Base-by-base conservation (phyloP, 2,329 filamentous ascomycete genomes). In the Aspergillus brunneoviolaceus region DNA sequence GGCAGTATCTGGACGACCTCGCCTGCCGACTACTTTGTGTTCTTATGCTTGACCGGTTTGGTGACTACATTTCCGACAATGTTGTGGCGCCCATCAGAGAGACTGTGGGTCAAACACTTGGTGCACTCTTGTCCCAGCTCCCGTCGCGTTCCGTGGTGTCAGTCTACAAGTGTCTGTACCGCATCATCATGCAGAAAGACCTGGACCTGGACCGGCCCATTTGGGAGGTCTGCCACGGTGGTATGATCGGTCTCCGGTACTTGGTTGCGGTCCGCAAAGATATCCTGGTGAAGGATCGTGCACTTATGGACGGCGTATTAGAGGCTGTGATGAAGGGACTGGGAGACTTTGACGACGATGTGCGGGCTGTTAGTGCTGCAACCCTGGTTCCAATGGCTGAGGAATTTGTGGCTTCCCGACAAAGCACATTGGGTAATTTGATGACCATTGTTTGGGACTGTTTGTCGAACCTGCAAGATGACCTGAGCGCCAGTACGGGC, bases 371-470 rank as follows among this genome's bases (percentile, higher is more conserved):
- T 67, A 97, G 94, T 76, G 95, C 96, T 10, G 94, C 95, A n/a
- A 99, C 96, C 0, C 80, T 99, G 49, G 95, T 98, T 52, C 95
- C 95, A 0, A 96, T 99, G 76, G 93, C 94, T 5, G 89, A 94
- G 72, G 95, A 99, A 71, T 96, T 98, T 69, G 93, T 98, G 66
- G 88, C 87, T 42, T 86, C 96, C 74, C 89, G 94, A 16, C 89
- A 92, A 16, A 83, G 83, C 35, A 88, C 91, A 49, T 82, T 99
- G 33, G 88, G 93, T 63, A 84, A 85, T 31, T 85, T 99, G 45
- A 96, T 97, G 75, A 89, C 90, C 71, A 96, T 98, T 60, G 93
- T 99, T 29, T 99, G 95, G 95, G 91, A 96, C 71, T 98, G 95
- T 79, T 82, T 99, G 25, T 96, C 94, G 3, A 96, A 96, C 72